These are phyloP conservation scores for Moricandia moricandioides DNA, from an alignment of 345 rosid genomes.

Conservation along the genomic window DNA sequence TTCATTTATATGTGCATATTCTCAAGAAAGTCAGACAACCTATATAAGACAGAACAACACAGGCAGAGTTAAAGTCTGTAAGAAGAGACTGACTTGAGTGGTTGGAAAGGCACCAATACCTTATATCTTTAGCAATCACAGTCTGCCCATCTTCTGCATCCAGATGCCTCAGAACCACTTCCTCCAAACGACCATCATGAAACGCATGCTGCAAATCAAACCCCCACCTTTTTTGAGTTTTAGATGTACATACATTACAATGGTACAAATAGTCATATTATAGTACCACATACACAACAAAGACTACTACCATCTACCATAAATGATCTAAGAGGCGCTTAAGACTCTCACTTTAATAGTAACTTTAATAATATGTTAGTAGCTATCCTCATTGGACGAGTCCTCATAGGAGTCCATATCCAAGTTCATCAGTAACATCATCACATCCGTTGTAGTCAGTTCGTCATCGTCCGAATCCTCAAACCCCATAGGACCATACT, in stretches of 20 bases:
- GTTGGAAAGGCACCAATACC: slow-evolving; percentile 21
- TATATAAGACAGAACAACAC: slow-evolving; percentile 37
- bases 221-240: slow-evolving; percentile 18
- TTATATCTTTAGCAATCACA: slow-evolving; percentile 66
- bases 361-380: slow-evolving; percentile 8
- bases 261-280: neutral
- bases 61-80: neutral
- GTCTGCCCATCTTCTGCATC: slow-evolving; percentile 75
- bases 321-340: slow-evolving; percentile 5
- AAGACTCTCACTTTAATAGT: slow-evolving; percentile 23
- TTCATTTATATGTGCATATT: slow-evolving; percentile 41
- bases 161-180: slow-evolving; percentile 72
- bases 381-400: slow-evolving; percentile 50
- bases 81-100: neutral
- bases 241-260: slow-evolving; percentile 18
- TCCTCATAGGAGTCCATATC: slow-evolving; percentile 46
- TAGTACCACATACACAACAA: neutral
- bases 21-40: slow-evolving; percentile 71
- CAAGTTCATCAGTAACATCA: slow-evolving; percentile 47
- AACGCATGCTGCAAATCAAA: slow-evolving; percentile 67
- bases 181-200: slow-evolving; percentile 76
- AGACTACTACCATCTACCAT: slow-evolving; percentile 13
- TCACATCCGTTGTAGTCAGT: slow-evolving; percentile 49
- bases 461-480: slow-evolving; percentile 47
- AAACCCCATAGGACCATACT: slow-evolving; percentile 45